Evolutionary conservation across 139 green algal genomes (phyloP).

Genomic region (Gonium pectorale): DNA sequence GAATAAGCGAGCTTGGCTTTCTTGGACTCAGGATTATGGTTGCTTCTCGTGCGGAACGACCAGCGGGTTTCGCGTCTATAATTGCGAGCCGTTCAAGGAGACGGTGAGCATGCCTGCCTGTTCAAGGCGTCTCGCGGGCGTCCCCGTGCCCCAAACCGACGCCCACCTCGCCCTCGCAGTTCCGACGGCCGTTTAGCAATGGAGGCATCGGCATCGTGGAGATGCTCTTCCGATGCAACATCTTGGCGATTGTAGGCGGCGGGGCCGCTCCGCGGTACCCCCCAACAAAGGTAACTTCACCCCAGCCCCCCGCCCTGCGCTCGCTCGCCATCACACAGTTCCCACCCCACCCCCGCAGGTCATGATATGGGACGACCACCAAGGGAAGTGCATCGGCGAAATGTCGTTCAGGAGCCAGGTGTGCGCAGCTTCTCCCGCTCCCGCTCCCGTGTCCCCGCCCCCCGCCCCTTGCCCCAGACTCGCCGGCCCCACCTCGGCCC

Average conservation of each 20-base stretch:
- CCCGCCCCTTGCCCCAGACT: not conserved
- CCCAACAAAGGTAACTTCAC: constrained; percentile 80
- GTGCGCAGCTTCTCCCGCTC: not conserved
- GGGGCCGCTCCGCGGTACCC: constrained; percentile 84
- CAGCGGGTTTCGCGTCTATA: constrained; percentile 92
- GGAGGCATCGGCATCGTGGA: constrained; percentile 89
- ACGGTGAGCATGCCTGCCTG: constrained; percentile 83
- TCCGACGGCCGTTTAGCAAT: constrained; percentile 85
- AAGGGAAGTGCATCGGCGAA: constrained; percentile 94
- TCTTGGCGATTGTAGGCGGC: constrained; percentile 94
- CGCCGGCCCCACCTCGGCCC: too few species aligned
- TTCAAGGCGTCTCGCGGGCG: too few species aligned
- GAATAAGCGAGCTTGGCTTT: too few species aligned
- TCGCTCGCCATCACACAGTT: not conserved
- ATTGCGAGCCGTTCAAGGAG: constrained; percentile 93
- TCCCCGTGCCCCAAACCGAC: too few species aligned
- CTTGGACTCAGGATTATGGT: constrained; percentile 62
- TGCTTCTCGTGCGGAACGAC: constrained; percentile 90
- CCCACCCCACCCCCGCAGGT: constrained; percentile 68
- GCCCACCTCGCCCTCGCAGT: constrained; percentile 66
- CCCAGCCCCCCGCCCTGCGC: not conserved
- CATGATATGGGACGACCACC: constrained; percentile 99
- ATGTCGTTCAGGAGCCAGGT: constrained; percentile 93
- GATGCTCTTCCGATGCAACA: constrained; percentile 98
- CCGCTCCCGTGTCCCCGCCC: not conserved